Evolutionary conservation across 192 early-diverging fungal genomes (phyloP), one percentile per base, ranked within the genome.

Genomic region (Irineochytrium annulatum): DNA sequence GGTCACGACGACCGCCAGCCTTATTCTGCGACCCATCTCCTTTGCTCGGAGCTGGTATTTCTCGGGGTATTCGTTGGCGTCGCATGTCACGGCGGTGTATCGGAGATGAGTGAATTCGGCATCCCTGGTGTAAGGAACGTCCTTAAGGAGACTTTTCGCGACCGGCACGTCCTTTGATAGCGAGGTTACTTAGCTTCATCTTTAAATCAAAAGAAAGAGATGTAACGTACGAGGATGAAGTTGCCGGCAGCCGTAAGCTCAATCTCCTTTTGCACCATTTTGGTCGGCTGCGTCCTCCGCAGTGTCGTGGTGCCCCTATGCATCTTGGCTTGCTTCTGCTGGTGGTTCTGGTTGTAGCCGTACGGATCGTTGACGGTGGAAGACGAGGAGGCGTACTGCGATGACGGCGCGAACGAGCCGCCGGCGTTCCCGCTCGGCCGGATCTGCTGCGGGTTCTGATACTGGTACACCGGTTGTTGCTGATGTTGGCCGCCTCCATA

Each of bases 71-170:
- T 86, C 77, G 46, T 84, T 61, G 5, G 89, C 84, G 63, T 86
- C 82, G 53, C 77, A 85, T 19, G 86, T 88, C 28, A 72, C 80
- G 28, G 88, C 85, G 14, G 86, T 89, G 63, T 91, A 89, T 67
- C 71, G 70, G 31, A 44, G 0, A 1, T 86, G 78, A 49, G 83
- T 86, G 60, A 87, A 90, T 60, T 90, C 88, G 32, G 75, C 76
- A 4, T 73, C 78, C 20, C 80, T 55, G 19, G 57, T 76, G 29
- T 78, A 71, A 3, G 26, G 16, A 6, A 81, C 73, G 34, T 72
- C 28, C 14, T 68, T 44, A n/a, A 77, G 52, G 29, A 72, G 45
- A 3, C 68, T 57, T 34, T 69, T 67, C 22, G 69, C 55, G 16
- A 80, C 56, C 8, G 73, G 70, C 19, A 67, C 46, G 34, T 74